Conservation (phyloP, 164 flowering plant species). For the Berberis thunbergii region DNA sequence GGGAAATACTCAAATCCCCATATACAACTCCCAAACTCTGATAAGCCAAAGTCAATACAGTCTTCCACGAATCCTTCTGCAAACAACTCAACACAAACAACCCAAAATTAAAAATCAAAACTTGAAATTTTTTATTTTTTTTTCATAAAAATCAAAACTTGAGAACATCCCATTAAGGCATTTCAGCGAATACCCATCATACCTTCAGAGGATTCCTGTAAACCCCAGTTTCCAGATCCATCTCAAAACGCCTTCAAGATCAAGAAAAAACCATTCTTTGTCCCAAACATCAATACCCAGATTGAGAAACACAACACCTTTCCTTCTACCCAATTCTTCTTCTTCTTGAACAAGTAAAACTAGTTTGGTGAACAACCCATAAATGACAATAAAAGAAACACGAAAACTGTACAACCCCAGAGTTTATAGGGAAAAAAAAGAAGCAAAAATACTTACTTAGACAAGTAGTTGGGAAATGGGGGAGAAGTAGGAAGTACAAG, state of each 20-base stretch:
- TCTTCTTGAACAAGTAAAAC: too few species aligned
- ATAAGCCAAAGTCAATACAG: constrained; percentile 73
- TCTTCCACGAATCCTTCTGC: constrained; percentile 88
- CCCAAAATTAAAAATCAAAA: not conserved
- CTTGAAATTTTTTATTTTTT: too few species aligned
- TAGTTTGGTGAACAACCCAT: too few species aligned
- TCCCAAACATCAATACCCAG: constrained; percentile 13
- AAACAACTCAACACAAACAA: constrained; percentile 10
- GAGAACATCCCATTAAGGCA: not conserved
- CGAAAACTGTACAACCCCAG: too few species aligned
- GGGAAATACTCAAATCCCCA: constrained; percentile 92
- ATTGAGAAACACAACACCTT: not conserved
- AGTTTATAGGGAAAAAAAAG: too few species aligned
- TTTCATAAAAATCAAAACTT: not conserved
- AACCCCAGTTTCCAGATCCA: constrained; percentile 58
- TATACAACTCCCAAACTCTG: constrained; percentile 97
- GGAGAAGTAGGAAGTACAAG: too few species aligned
- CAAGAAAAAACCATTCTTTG: constrained; percentile 12
- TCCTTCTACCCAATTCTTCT: too few species aligned
- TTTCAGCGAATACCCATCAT: constrained; percentile 14
- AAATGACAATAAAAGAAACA: too few species aligned
- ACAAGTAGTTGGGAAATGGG: too few species aligned
- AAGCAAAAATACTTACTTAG: too few species aligned
- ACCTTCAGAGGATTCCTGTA: constrained; percentile 41
- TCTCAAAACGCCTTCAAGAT: constrained; percentile 14